Evolutionary conservation across 2,329 filamentous ascomycete species (phyloP).

Genomic region (Exserohilum turcica): DNA sequence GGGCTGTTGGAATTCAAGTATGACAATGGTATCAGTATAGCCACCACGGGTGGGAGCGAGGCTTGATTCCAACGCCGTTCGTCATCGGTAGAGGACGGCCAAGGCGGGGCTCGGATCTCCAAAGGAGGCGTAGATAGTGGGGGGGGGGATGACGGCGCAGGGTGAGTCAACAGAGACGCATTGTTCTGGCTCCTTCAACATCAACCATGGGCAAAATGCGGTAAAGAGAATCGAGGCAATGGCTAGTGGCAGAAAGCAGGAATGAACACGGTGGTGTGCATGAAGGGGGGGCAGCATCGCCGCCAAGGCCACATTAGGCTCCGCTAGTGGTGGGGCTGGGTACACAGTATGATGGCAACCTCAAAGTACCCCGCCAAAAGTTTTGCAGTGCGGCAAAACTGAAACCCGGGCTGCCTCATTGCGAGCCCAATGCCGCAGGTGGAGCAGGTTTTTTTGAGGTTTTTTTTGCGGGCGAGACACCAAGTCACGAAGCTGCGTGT

Average conservation of each 20-base stretch:
- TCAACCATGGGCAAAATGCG: not conserved
- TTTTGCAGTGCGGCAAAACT: slow-evolving; percentile 15
- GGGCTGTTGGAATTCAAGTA: too few relatives aligned
- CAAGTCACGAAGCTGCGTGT: not conserved
- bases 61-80: not conserved
- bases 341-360: slow-evolving; percentile 15
- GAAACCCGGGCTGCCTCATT: slow-evolving; percentile 5
- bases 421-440: not conserved
- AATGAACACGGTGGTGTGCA: slow-evolving; percentile 25
- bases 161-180: slow-evolving; percentile 9
- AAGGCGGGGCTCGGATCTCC: not conserved
- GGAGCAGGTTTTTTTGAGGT: not conserved
- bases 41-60: too few relatives aligned
- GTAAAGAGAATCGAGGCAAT: not conserved
- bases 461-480: not conserved
- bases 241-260: slow-evolving; percentile 12
- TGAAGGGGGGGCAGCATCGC: slow-evolving; percentile 13
- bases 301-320: slow-evolving; percentile 10
- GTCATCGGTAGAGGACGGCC: slow-evolving; percentile 3
- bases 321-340: slow-evolving; percentile 18
- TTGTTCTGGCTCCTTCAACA: slow-evolving; percentile 1
- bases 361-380: slow-evolving; percentile 24
- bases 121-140: not conserved
- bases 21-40: too few relatives aligned
- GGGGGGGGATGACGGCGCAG: slow-evolving; percentile 5